Evolutionary conservation across 2,329 filamentous ascomycete genomes (phyloP).

Genomic region (Diaporthe sp.): DNA sequence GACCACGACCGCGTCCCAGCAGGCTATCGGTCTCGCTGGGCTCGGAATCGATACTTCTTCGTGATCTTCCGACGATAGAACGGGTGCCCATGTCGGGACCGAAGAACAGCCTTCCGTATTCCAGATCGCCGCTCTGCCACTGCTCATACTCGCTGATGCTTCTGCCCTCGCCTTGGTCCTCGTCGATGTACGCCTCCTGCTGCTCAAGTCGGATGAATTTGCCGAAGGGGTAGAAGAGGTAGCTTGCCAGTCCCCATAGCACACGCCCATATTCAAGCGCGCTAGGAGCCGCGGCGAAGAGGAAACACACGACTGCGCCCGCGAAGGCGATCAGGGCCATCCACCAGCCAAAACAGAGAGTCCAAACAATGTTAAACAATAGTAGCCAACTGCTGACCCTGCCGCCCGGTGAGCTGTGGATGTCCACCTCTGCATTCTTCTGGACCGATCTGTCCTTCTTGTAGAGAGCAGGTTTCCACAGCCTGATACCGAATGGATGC

Average conservation of each 20-base stretch:
- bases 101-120: conserved; percentile 96
- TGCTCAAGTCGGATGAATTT: conserved; percentile 94
- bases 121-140: conserved; percentile 97
- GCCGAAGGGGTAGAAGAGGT: conserved; percentile 96
- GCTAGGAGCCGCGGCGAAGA: conserved; percentile 84
- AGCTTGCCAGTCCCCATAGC: conserved; percentile 85
- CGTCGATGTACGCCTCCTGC: conserved; percentile 93
- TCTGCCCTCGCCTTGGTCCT: conserved; percentile 94
- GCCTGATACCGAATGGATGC: conserved; percentile 97
- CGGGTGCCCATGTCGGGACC: conserved; percentile 79
- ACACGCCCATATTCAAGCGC: conserved; percentile 88
- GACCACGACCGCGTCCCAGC: conserved; percentile 73
- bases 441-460: conserved; percentile 98
- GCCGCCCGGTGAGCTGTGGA: conserved; percentile 93
- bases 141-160: conserved; percentile 99
- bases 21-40: conserved; percentile 91
- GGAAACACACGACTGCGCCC: conserved; percentile 82
- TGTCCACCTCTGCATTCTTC: conserved; percentile 95
- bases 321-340: conserved; percentile 81
- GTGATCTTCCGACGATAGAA: conserved; percentile 87
- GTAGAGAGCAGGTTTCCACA: conserved; percentile 98
- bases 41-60: conserved; percentile 88
- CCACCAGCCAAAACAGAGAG: conserved; percentile 96
- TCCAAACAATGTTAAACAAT: conserved; percentile 92
- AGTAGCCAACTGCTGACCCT: conserved; percentile 87